Base-by-base conservation (phyloP, 306 rosid species). In the Lathyrus oleraceus region DNA sequence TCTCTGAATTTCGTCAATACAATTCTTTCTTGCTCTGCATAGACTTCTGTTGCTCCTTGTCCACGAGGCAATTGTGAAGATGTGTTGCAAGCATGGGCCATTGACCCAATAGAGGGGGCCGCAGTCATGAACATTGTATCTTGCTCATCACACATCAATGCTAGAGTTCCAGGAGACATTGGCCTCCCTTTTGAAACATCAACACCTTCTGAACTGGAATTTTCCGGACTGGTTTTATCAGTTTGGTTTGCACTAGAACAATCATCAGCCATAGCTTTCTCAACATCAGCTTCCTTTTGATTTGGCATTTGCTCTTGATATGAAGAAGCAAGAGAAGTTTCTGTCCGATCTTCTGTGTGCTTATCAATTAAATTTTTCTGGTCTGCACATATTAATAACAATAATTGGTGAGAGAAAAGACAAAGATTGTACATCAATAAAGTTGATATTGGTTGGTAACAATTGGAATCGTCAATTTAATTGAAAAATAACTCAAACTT, bases 121-220 rank as follows among this genome's bases (percentile, higher is more conserved):
- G 91, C 71, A 54, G 92, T 79, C 95, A 91, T 88, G 82, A 95
- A 91, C 87, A 94, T 86, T 36, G 96, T 78, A 75, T 95, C 99
- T 86, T 85, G 86, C 84, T 95, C 99, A 60, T 95, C 95, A 40
- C 99, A 95, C 99, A 95, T 91, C 84, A 95, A 91, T 51, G 99
- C 97, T 85, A 95, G 86, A 48, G 99, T 95, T 69, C 93, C 97
- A 21, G 99, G 99, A 81, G 99, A 95, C 95, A 95, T 87, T 57
- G 99, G 92, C 71, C 92, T 86, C 74, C 82, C 89, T 77, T 86
- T 87, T 5, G 85, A 81, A 67, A 72, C 87, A 82, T 87, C 92
- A 54, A 79, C 85, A 43, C 88, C 92, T 20, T 87, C 96, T 72
- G 95, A 94, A 81, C 83, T 77, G 48, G 91, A 89, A 76, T 91